Evolutionary conservation across 2,329 filamentous ascomycete species (phyloP).

Genomic region (Neocucurbitaria cava): DNA sequence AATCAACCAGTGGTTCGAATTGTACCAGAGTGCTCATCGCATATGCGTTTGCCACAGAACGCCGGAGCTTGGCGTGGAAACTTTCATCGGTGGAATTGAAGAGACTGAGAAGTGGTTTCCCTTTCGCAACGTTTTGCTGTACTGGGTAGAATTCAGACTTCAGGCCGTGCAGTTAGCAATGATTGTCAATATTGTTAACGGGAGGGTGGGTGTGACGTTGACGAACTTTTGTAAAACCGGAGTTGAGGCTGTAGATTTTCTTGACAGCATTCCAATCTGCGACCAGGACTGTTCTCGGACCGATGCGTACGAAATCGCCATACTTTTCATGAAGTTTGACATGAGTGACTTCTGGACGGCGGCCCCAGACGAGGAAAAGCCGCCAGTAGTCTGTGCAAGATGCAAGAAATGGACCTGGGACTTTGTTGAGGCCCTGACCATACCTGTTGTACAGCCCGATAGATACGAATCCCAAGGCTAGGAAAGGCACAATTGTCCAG

Average conservation of each 20-base stretch:
- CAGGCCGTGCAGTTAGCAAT: too few species aligned
- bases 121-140: slow-evolving; percentile 32
- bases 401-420: slow-evolving; percentile 73
- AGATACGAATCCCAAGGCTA: too few species aligned
- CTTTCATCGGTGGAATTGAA: slow-evolving; percentile 52
- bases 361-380: slow-evolving; percentile 68
- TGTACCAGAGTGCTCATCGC: slow-evolving; percentile 49
- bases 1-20: slow-evolving; percentile 32
- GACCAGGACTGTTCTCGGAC: slow-evolving; percentile 80
- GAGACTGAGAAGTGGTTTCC: slow-evolving; percentile 19
- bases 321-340: slow-evolving; percentile 69
- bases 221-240: slow-evolving; percentile 16
- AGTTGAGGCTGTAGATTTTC: slow-evolving; percentile 18
- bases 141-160: slow-evolving; percentile 39
- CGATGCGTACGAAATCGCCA: slow-evolving; percentile 77
- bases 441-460: too few species aligned
- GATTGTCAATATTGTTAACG: too few species aligned
- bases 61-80: slow-evolving; percentile 42
- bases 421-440: background rate
- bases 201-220: too few species aligned
- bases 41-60: slow-evolving; percentile 49
- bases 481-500: too few species aligned
- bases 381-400: slow-evolving; percentile 73
- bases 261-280: slow-evolving; percentile 64
- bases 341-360: slow-evolving; percentile 54